phyloP scores from a whole-genome alignment of 2,329 filamentous ascomycete genomes.

The Botryosphaeria dothidea region DNA sequence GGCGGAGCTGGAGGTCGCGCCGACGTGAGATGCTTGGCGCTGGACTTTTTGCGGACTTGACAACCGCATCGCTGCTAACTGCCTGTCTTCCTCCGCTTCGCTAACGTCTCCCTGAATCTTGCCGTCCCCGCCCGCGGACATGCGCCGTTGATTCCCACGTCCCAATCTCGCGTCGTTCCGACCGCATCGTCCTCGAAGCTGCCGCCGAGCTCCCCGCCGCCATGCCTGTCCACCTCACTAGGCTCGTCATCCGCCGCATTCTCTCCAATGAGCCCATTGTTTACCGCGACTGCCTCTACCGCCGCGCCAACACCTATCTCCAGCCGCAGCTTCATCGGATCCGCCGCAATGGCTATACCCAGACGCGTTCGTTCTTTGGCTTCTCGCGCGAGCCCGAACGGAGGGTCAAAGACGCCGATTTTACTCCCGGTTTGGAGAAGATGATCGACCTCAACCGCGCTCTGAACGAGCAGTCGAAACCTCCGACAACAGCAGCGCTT shows the following conservation, averaged over 20 bases:
- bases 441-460: conserved; percentile 69
- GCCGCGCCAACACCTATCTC: conserved; percentile 23
- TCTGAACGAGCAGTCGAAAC: conserved; percentile 63
- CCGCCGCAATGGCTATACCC: conserved; percentile 26
- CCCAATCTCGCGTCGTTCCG: neutral
- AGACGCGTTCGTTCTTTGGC: conserved; percentile 62
- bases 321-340: conserved; percentile 34
- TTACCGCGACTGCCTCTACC: conserved; percentile 47
- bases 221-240: conserved; percentile 63
- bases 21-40: conserved; percentile 10
- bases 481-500: conserved; percentile 65
- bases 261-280: conserved; percentile 52
- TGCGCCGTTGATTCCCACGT: neutral
- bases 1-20: neutral
- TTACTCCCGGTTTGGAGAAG: conserved; percentile 70
- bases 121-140: neutral
- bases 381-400: conserved; percentile 63
- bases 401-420: conserved; percentile 59
- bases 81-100: neutral
- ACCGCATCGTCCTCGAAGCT: neutral
- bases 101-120: neutral
- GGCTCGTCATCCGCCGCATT: conserved; percentile 60
- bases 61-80: neutral
- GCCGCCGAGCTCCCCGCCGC: conserved; percentile 22
- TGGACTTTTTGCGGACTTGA: conserved; percentile 14